Evolutionary conservation across 768 basidiomycete genomes (phyloP), one percentile per base, ranked within the genome.

Genomic region (Astraeus odoratus): DNA sequence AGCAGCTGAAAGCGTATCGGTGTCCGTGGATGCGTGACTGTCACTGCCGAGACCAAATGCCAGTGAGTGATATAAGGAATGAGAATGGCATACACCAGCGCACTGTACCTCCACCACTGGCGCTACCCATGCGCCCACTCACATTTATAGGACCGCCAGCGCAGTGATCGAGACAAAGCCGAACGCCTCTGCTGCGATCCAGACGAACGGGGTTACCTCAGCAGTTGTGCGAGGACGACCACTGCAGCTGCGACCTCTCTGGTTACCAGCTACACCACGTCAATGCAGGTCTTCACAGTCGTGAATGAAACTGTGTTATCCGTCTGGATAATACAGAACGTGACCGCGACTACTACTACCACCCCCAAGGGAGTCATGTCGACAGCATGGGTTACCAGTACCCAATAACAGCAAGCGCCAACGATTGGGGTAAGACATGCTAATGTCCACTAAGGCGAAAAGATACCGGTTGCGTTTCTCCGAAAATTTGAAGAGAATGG

Each of bases 331-430:
- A 39, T 38, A 15, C 37, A 39, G 44, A 45, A 36, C 38, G 35
- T 24, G 20, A 45, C 44, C 15, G 38, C 22, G 18, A 45, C 44
- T 4, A 18, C 38, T 8, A 33, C 29, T n/a, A n/a, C 37, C 8
- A 45, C 44, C 13, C 44, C 44, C 20, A 39, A 30, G 37, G 8
- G 39, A 4, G 24, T 38, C 37, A 31, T 20, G 20, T 31, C 37
- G 22, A 39, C 33, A 8, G 12, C 26, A 18, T 31, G 36, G 10
- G n/a, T 35, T 13, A 16, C 40, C 20, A 25, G 30, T 38, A 36
- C 18, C 22, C 23, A 24, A 20, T n/a, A 12, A 10, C n/a, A 19
- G 18, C 27, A 18, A 27, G 25, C 16, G 29, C 29, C 19, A 5
- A 15, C 15, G 20, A 24, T 15, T 15, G 20, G 15, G 31, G 37